Conservation (phyloP, 2,329 filamentous ascomycete species). For the Pseudohalonectria lignicola region DNA sequence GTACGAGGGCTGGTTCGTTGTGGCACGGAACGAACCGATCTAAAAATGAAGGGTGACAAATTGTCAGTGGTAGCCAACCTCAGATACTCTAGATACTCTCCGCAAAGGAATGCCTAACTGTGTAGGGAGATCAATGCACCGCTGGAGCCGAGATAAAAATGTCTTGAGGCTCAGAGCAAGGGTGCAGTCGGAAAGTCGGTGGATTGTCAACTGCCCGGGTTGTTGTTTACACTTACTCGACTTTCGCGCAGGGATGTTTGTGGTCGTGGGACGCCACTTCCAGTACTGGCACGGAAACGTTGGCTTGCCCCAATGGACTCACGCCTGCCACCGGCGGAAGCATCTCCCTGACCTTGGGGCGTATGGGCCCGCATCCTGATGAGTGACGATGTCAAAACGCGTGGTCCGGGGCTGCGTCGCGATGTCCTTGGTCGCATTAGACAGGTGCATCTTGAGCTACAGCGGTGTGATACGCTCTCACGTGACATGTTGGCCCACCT, state of each 20-base stretch:
- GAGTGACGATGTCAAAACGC: background rate
- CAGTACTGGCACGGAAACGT: slow-evolving; percentile 14
- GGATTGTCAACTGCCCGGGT: too few species aligned
- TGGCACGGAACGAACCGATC: slow-evolving; percentile 16
- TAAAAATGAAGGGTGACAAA: too few species aligned
- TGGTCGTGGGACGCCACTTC: slow-evolving; percentile 13
- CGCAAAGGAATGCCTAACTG: too few species aligned
- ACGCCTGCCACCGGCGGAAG: slow-evolving; percentile 13
- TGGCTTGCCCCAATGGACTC: slow-evolving; percentile 11
- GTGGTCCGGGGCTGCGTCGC: background rate
- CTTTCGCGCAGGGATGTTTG: slow-evolving; percentile 15
- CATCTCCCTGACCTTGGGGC: slow-evolving; percentile 13
- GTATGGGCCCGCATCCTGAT: slow-evolving; percentile 10
- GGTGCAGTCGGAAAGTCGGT: too few species aligned
- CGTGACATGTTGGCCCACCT: too few species aligned
- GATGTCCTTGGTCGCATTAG: background rate
- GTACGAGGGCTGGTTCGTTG: slow-evolving; percentile 20
- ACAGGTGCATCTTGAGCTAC: too few species aligned
- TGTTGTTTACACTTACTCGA: slow-evolving; percentile 13
- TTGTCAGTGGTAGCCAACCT: too few species aligned
- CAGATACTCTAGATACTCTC: background rate
- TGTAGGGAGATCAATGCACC: too few species aligned
- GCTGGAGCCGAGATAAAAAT: too few species aligned
- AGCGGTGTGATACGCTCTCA: too few species aligned
- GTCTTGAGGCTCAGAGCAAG: too few species aligned